These are phyloP conservation scores for Pseudocercospora pini-densiflorae DNA, from an alignment of 2,329 filamentous ascomycete species.

Conservation along the genomic window DNA sequence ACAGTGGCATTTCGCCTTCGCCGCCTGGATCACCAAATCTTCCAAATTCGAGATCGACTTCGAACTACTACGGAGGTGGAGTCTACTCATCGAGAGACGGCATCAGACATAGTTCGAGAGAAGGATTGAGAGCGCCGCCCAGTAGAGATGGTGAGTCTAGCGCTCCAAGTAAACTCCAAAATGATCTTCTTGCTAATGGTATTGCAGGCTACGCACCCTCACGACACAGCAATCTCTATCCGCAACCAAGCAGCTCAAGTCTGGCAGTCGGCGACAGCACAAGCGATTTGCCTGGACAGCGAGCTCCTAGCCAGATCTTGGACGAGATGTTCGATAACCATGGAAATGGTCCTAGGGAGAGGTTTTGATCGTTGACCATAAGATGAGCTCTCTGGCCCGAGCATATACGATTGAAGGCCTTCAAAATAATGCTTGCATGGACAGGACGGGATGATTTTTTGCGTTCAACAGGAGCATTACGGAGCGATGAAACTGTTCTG, in stretches of 20 bases:
- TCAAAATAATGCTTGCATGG: neutral
- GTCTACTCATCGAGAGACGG: conserved; percentile 23
- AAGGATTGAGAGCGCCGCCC: conserved; percentile 14
- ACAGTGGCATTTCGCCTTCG: conserved; percentile 32
- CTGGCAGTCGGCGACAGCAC: conserved; percentile 40
- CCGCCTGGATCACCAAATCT: conserved; percentile 35
- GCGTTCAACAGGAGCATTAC: conserved; percentile 3
- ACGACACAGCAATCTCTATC: conserved; percentile 31
- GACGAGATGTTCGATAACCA: conserved; percentile 88
- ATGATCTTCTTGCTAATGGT: neutral
- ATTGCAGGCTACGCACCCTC: conserved; percentile 10
- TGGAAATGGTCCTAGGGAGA: conserved; percentile 40
- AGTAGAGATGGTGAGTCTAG: conserved; percentile 16
- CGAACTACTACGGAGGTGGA: conserved; percentile 22
- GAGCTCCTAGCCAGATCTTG: conserved; percentile 86
- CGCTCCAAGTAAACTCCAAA: neutral
- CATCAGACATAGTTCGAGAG: conserved; percentile 13
- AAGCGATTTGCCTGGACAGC: conserved; percentile 67
- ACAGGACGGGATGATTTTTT: neutral
- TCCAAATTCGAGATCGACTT: conserved; percentile 24
- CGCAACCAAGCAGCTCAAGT: conserved; percentile 43
- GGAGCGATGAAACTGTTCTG: neutral
- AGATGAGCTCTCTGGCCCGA: neutral
- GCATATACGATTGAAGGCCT: neutral
- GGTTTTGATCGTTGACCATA: neutral